Conservation (phyloP, 1,139 yeast genomes). For the Diutina siamensis region DNA sequence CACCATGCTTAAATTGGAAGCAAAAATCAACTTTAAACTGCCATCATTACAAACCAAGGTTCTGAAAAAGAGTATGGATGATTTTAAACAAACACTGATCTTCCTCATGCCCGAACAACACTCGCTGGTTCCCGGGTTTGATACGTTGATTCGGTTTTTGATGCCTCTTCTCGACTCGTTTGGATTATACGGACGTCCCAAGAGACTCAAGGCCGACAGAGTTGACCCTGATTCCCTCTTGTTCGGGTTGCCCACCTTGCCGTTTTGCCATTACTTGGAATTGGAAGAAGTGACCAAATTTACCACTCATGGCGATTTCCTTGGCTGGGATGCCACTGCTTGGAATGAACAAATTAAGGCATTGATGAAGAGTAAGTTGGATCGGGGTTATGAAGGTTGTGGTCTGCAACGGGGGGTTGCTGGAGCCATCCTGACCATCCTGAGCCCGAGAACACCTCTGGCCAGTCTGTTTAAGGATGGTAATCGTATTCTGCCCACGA, state of each 20-base stretch:
- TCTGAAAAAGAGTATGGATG: slow-evolving; percentile 25
- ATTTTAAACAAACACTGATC: slow-evolving; percentile 66
- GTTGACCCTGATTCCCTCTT: slow-evolving; percentile 66
- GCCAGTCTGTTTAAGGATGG: neutral
- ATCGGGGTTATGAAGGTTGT: slow-evolving; percentile 74
- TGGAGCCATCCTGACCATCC: slow-evolving; percentile 15
- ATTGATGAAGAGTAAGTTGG: slow-evolving; percentile 50
- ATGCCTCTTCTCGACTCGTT: slow-evolving; percentile 81
- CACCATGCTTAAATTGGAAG: slow-evolving; percentile 83
- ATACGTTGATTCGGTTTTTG: slow-evolving; percentile 78
- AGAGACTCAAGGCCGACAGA: slow-evolving; percentile 79
- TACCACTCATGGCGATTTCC: slow-evolving; percentile 9
- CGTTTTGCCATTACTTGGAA: slow-evolving; percentile 69
- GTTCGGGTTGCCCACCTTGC: slow-evolving; percentile 87
- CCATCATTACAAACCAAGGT: slow-evolving; percentile 18
- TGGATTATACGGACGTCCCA: slow-evolving; percentile 85
- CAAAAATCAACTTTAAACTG: slow-evolving; percentile 53
- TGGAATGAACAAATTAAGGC: slow-evolving; percentile 63
- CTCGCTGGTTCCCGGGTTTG: slow-evolving; percentile 88
- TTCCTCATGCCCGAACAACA: slow-evolving; percentile 94
- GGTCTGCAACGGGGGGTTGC: slow-evolving; percentile 25
- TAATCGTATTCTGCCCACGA: neutral
- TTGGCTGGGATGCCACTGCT: slow-evolving; percentile 19
- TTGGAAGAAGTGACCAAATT: slow-evolving; percentile 15
- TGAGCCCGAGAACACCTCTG: neutral